phyloP scores from a whole-genome alignment of 805 yeast species.

The Cyberlindnera bimundalis region DNA sequence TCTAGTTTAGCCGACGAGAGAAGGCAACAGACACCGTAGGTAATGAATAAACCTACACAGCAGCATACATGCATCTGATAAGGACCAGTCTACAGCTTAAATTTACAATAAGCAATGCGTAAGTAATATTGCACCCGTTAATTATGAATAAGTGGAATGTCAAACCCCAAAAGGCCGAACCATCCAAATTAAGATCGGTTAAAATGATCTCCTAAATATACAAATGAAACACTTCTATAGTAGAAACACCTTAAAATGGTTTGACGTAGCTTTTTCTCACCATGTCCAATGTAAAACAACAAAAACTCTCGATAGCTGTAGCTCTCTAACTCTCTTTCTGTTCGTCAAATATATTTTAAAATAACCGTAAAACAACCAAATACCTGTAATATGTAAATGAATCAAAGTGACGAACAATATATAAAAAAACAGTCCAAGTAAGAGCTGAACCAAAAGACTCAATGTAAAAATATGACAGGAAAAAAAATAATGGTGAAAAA shows the following conservation, averaged over 20 bases:
- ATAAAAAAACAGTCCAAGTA: not conserved
- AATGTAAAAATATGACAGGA: not conserved
- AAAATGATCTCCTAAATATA: constrained; percentile 8
- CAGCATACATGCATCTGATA: too few relatives aligned
- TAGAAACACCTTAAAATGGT: constrained; percentile 12
- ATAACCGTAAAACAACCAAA: constrained; percentile 9
- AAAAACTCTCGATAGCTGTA: not conserved
- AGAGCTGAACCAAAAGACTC: not conserved
- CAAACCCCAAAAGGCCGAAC: constrained; percentile 9
- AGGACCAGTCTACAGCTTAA: too few relatives aligned
- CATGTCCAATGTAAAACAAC: constrained; percentile 7
- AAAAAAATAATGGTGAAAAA: constrained; percentile 3
- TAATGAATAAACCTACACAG: too few relatives aligned
- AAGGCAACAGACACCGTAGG: too few relatives aligned
- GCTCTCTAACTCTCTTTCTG: constrained; percentile 4
- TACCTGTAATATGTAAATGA: not conserved
- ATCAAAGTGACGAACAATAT: not conserved
- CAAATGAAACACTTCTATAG: constrained; percentile 13
- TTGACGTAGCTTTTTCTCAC: constrained; percentile 15
- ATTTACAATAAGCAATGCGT: not conserved
- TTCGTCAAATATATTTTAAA: constrained; percentile 6
- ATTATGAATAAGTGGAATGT: constrained; percentile 11
- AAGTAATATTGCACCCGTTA: constrained; percentile 6
- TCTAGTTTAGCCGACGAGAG: too few relatives aligned
- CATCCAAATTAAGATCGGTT: constrained; percentile 1